phyloP scores from a whole-genome alignment of 495 filamentous ascomycete genomes.

The Sporormia fimetaria region DNA sequence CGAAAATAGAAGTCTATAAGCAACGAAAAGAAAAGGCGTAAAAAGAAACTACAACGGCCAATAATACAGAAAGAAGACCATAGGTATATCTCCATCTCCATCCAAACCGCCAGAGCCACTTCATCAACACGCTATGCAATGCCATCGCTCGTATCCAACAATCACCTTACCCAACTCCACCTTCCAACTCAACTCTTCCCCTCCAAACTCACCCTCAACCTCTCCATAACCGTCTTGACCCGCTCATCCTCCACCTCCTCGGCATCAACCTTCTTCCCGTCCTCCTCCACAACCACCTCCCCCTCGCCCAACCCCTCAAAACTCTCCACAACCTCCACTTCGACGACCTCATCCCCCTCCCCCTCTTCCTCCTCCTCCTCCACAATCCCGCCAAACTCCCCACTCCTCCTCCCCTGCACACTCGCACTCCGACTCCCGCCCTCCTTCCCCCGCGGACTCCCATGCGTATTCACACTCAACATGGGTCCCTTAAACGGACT shows the following conservation, averaged over 20 bases:
- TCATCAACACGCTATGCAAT: background rate
- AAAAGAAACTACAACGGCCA: background rate
- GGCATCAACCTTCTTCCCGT: conserved; percentile 48
- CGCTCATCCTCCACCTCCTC: conserved; percentile 35
- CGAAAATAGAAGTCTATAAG: background rate
- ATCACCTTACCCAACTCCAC: conserved; percentile 16
- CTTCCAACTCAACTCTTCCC: conserved; percentile 28
- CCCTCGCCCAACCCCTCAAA: conserved; percentile 7
- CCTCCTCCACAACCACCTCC: conserved; percentile 37
- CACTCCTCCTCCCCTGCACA: conserved; percentile 46
- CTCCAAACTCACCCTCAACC: background rate
- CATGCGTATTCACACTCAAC: conserved; percentile 39
- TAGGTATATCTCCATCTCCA: background rate
- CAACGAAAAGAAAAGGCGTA: background rate
- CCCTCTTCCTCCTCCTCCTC: conserved; percentile 61
- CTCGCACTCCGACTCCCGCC: conserved; percentile 40
- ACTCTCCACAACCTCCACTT: conserved; percentile 44
- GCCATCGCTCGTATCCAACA: conserved; percentile 8
- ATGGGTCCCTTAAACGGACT: conserved; percentile 83
- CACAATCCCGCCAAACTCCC: conserved; percentile 75
- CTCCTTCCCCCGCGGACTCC: conserved; percentile 24
- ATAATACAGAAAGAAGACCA: background rate
- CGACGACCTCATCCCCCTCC: no score
- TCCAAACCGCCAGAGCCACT: background rate
- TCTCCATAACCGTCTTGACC: no score